phyloP scores from a whole-genome alignment of 805 yeast genomes.

The Cyberlindnera nakhonratchasimensis region DNA sequence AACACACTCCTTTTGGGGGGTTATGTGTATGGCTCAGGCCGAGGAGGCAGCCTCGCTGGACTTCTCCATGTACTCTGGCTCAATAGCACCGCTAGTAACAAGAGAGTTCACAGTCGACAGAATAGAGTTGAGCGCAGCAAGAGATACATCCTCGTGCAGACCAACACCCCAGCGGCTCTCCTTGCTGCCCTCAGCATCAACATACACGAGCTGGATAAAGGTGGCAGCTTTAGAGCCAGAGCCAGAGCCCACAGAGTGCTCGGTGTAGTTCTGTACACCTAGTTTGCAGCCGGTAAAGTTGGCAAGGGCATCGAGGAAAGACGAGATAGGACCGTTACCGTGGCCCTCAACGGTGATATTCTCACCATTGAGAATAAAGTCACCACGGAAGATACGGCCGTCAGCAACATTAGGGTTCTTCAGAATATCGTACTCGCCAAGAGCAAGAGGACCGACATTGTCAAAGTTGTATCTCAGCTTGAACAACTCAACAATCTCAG shows the following conservation, averaged over 20 bases:
- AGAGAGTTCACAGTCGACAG: conserved; percentile 56
- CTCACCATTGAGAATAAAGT: conserved; percentile 32
- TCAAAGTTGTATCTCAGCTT: conserved; percentile 52
- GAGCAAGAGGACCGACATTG: conserved; percentile 32
- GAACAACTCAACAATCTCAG: conserved; percentile 60
- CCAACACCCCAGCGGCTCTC: conserved; percentile 84
- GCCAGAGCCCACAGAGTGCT: conserved; percentile 72
- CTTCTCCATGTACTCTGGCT: conserved; percentile 12
- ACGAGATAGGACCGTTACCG: conserved; percentile 80
- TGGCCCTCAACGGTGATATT: conserved; percentile 43
- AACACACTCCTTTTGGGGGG: too few species aligned
- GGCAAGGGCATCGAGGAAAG: conserved; percentile 63
- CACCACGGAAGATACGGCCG: conserved; percentile 42
- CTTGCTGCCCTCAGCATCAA: conserved; percentile 40
- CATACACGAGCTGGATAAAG: conserved; percentile 56
- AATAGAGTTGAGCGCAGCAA: conserved; percentile 73
- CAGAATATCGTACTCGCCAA: conserved; percentile 41
- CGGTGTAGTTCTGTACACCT: conserved; percentile 64
- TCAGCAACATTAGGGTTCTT: conserved; percentile 34
- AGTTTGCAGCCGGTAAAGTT: conserved; percentile 47
- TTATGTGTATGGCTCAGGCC: background rate
- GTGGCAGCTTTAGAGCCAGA: conserved; percentile 73
- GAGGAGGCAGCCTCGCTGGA: conserved; percentile 15
- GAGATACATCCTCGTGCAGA: conserved; percentile 83
- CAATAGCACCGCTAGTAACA: conserved; percentile 23